Evolutionary conservation across 257 asterid species (phyloP).

Genomic region (Sherardia arvensis): DNA sequence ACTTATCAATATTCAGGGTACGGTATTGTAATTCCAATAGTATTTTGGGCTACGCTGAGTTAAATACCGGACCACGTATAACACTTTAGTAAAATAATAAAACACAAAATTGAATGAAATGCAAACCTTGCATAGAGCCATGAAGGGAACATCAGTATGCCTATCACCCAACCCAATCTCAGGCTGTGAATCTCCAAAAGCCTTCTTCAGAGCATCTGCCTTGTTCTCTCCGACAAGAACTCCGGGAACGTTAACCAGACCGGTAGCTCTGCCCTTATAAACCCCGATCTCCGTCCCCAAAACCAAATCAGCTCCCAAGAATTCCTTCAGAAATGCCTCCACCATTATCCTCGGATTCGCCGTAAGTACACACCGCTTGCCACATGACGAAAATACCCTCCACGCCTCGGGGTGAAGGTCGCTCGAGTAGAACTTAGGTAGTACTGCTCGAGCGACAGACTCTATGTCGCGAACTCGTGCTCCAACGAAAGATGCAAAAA

Average conservation of each 20-base stretch:
- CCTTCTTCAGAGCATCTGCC: slow-evolving; percentile 29
- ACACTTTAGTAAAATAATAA: background rate
- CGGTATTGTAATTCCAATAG: no score
- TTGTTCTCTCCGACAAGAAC: slow-evolving; percentile 47
- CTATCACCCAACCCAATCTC: slow-evolving; percentile 56
- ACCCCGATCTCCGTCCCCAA: slow-evolving; percentile 47
- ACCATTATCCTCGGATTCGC: slow-evolving; percentile 63
- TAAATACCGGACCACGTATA: no score
- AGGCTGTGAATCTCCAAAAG: slow-evolving; percentile 42
- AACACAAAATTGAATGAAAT: background rate
- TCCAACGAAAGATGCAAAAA: slow-evolving; percentile 38
- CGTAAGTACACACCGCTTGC: slow-evolving; percentile 43
- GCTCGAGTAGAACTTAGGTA: slow-evolving; percentile 41
- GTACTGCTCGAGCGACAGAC: slow-evolving; percentile 44
- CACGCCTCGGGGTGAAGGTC: slow-evolving; percentile 53
- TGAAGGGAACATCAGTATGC: slow-evolving; percentile 44
- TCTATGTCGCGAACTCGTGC: slow-evolving; percentile 32
- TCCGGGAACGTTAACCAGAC: slow-evolving; percentile 36
- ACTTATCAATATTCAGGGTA: no score
- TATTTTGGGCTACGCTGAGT: no score
- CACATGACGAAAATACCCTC: slow-evolving; percentile 53
- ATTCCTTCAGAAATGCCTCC: slow-evolving; percentile 49
- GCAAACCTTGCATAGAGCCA: slow-evolving; percentile 46
- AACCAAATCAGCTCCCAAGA: slow-evolving; percentile 48
- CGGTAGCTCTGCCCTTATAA: slow-evolving; percentile 49